Evolutionary conservation across 306 rosid genomes (phyloP), one percentile per base, ranked within the genome.

Genomic region (Lathyrus oleraceus): DNA sequence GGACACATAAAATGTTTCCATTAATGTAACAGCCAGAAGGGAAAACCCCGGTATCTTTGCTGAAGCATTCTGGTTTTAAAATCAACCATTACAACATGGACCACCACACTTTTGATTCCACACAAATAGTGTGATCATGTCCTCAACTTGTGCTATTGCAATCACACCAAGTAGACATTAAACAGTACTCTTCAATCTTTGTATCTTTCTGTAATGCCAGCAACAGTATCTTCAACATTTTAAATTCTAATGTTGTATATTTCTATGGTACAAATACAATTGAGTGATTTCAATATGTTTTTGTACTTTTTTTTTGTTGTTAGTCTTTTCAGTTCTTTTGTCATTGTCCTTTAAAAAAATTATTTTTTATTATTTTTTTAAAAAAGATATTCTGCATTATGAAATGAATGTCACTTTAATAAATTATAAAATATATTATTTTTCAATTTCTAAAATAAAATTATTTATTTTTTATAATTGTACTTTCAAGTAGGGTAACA

Each of bases 1-100:
- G 54, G 70, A 73, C 77, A 81, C 74, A 54, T 20, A 44, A 65
- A 78, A 66, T 74, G 83, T 78, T 78, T 78, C 86, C 76, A 71
- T 47, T 75, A 54, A 71, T 61, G 83, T 67, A 76, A 67, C 73
- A 75, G 76, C 74, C 61, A 74, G 65, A 68, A 70, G 78, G 69
- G 61, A 60, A 76, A 71, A 71, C 67, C 79, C 75, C 79, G 28
- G 36, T 66, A 69, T 54, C 76, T 71, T 78, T 70, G 74, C 81
- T 78, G 81, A 58, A 66, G 19, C 70, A 67, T 70, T 78, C 81
- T 82, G 76, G 67, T 28, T 64, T 64, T 58, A 53, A 53, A 74
- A 69, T 70, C 73, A 53, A 64, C 13, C 70, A 69, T 59, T 70
- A 51, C 52, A 65, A 45, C 69, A 53, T 79, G n/a, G 44, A 72